Conservation (phyloP, 2,329 filamentous ascomycete genomes). For the Zymoseptoria brevis region DNA sequence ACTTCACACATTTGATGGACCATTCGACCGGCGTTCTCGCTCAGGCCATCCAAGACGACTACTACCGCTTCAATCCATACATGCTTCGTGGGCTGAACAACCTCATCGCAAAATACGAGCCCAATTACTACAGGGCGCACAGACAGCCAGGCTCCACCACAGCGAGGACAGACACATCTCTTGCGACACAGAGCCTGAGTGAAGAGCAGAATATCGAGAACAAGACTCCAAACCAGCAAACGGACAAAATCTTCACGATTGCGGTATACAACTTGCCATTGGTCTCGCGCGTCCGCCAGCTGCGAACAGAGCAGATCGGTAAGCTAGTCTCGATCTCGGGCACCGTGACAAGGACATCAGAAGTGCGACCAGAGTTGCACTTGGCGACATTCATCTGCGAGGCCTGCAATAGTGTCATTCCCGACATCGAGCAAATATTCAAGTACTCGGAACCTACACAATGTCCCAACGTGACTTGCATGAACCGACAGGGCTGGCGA, state of each 20-base stretch:
- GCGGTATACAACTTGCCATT: conserved; percentile 90
- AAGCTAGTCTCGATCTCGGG: conserved; percentile 92
- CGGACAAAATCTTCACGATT: conserved; percentile 88
- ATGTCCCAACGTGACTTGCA: conserved; percentile 80
- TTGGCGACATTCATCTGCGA: conserved; percentile 90
- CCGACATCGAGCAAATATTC: conserved; percentile 95
- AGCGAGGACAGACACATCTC: conserved; percentile 55
- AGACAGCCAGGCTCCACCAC: conserved; percentile 70
- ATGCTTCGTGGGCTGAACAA: conserved; percentile 83
- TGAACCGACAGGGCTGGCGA: conserved; percentile 87
- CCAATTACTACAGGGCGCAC: conserved; percentile 88
- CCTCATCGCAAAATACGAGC: conserved; percentile 88
- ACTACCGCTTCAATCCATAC: conserved; percentile 92
- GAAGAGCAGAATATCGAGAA: conserved; percentile 51
- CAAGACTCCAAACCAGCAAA: conserved; percentile 85
- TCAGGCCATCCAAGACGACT: conserved; percentile 77
- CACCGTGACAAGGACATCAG: conserved; percentile 91
- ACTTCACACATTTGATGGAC: conserved; percentile 73
- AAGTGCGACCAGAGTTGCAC: conserved; percentile 89
- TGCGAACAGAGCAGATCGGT: conserved; percentile 85
- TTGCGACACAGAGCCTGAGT: conserved; percentile 52
- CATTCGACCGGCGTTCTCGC: conserved; percentile 75
- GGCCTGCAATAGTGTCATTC: conserved; percentile 71
- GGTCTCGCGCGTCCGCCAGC: conserved; percentile 73
- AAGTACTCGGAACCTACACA: conserved; percentile 94